These are phyloP conservation scores for Coemansia sp. DNA, from an alignment of 192 early-diverging fungal species.

Conservation along the genomic window DNA sequence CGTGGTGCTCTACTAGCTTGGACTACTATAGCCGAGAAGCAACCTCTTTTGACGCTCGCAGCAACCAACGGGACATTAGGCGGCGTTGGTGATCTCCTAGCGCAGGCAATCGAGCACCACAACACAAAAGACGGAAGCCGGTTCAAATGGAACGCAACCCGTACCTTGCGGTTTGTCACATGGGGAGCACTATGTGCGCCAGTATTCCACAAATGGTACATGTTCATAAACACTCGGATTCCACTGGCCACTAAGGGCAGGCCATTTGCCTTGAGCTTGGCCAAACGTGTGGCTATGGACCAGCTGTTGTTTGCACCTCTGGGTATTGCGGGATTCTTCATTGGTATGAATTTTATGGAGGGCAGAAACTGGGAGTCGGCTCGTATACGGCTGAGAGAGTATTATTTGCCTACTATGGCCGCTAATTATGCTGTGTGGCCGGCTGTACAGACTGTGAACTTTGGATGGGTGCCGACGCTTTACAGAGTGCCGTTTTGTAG, in stretches of 20 bases:
- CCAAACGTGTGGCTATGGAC: conserved; percentile 65
- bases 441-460: conserved; percentile 72
- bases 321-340: conserved; percentile 69
- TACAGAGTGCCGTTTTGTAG: conserved; percentile 76
- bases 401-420: conserved; percentile 63
- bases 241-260: conserved; percentile 47
- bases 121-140: conserved; percentile 17
- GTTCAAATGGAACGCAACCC: conserved; percentile 38
- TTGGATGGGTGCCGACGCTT: conserved; percentile 68
- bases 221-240: conserved; percentile 65
- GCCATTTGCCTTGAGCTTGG: conserved; percentile 24
- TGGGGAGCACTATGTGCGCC: conserved; percentile 76
- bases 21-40: conserved; percentile 50
- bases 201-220: conserved; percentile 71
- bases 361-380: conserved; percentile 56
- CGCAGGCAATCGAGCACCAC: conserved; percentile 60
- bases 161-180: conserved; percentile 65
- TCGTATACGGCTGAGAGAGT: conserved; percentile 63
- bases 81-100: conserved; percentile 65
- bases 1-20: conserved; percentile 18
- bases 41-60: conserved; percentile 69
- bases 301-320: conserved; percentile 71
- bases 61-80: conserved; percentile 70
- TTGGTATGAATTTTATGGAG: conserved; percentile 67
- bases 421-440: conserved; percentile 81